Conservation (phyloP, 2,329 filamentous ascomycete genomes). For the Penicillium sp. region DNA sequence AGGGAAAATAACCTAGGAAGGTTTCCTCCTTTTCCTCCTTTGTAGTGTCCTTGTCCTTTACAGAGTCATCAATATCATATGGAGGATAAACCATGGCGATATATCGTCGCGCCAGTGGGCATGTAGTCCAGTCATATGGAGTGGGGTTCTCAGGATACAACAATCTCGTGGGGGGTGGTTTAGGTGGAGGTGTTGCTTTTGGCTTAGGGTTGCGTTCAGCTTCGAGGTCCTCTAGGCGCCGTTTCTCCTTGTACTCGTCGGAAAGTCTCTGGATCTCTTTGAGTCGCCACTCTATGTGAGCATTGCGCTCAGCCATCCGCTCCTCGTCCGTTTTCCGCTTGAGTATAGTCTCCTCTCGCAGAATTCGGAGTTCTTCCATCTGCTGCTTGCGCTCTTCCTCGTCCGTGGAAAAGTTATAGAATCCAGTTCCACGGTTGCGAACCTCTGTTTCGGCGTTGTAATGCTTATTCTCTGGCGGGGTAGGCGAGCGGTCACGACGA, state of each 20-base stretch:
- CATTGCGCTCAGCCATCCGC: slow-evolving; percentile 50
- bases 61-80: background rate
- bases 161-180: background rate
- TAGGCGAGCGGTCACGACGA: slow-evolving; percentile 68
- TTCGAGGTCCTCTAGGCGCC: background rate
- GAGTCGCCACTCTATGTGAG: slow-evolving; percentile 48
- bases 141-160: background rate
- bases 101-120: background rate
- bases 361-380: slow-evolving; percentile 64
- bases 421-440: slow-evolving; percentile 77
- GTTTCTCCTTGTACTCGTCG: slow-evolving; percentile 31
- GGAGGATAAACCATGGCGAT: background rate
- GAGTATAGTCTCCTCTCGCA: slow-evolving; percentile 60
- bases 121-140: background rate
- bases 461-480: slow-evolving; percentile 70
- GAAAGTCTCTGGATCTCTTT: slow-evolving; percentile 36
- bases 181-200: background rate
- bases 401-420: slow-evolving; percentile 79
- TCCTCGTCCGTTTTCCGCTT: slow-evolving; percentile 50
- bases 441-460: slow-evolving; percentile 82
- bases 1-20: background rate
- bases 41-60: background rate
- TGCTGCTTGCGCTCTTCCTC: slow-evolving; percentile 58
- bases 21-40: background rate
- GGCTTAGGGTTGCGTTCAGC: background rate